phyloP scores from a whole-genome alignment of 805 yeast species.

The Ogataea salicorniae region DNA sequence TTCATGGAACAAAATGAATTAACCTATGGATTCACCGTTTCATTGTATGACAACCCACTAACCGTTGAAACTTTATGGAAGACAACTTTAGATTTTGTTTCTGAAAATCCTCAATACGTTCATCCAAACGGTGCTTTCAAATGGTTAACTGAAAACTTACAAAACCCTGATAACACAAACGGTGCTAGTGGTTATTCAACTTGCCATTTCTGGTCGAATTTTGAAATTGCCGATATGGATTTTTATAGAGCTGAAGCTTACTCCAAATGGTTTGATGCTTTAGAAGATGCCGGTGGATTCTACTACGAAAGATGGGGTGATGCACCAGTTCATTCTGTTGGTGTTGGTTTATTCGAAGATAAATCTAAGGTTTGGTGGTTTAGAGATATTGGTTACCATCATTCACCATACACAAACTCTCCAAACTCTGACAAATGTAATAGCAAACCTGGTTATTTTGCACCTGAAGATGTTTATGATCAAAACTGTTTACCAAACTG shows the following conservation, averaged over 20 bases:
- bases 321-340: slow-evolving; percentile 50
- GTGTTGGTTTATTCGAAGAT: slow-evolving; percentile 44
- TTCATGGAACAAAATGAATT: slow-evolving; percentile 73
- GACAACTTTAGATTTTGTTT: slow-evolving; percentile 58
- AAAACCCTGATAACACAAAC: slow-evolving; percentile 41
- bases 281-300: slow-evolving; percentile 74
- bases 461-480: slow-evolving; percentile 34
- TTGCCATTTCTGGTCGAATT: slow-evolving; percentile 87
- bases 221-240: slow-evolving; percentile 72
- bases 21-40: slow-evolving; percentile 71
- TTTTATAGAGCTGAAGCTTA: slow-evolving; percentile 73
- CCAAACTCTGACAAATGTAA: slow-evolving; percentile 32
- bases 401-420: slow-evolving; percentile 44
- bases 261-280: slow-evolving; percentile 55
- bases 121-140: slow-evolving; percentile 60
- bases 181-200: slow-evolving; percentile 57
- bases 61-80: slow-evolving; percentile 80
- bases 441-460: slow-evolving; percentile 19
- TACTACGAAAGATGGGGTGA: slow-evolving; percentile 70
- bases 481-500: slow-evolving; percentile 72
- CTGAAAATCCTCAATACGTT: slow-evolving; percentile 52
- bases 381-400: slow-evolving; percentile 47
- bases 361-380: slow-evolving; percentile 46
- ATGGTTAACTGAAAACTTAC: slow-evolving; percentile 71
- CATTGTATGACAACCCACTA: slow-evolving; percentile 55